Evolutionary conservation across 2,329 filamentous ascomycete genomes (phyloP).

Genomic region (Aspergillus pseudoviridinutans): DNA sequence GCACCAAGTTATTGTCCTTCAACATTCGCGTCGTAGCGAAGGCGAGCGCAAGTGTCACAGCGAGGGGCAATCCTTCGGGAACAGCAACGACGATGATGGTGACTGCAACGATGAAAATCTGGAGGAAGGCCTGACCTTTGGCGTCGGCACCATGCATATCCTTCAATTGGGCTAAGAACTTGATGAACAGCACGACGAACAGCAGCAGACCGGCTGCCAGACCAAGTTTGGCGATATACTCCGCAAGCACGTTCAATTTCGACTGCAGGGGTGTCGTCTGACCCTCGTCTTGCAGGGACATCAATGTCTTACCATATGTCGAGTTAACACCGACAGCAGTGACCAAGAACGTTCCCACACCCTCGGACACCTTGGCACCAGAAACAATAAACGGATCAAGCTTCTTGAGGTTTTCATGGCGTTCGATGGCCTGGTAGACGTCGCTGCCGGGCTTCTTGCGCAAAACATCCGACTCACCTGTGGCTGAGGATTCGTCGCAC

Average conservation of each 20-base stretch:
- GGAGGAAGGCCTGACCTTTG: conserved; percentile 56
- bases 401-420: conserved; percentile 58
- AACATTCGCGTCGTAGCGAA: conserved; percentile 62
- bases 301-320: conserved; percentile 71
- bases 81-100: conserved; percentile 59
- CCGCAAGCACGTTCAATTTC: conserved; percentile 72
- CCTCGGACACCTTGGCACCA: conserved; percentile 72
- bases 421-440: conserved; percentile 60
- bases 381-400: conserved; percentile 78
- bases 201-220: conserved; percentile 67
- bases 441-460: conserved; percentile 64
- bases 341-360: conserved; percentile 71
- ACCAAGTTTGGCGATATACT: conserved; percentile 74
- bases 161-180: conserved; percentile 64
- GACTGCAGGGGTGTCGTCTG: conserved; percentile 75
- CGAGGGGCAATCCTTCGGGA: conserved; percentile 58
- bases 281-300: conserved; percentile 71
- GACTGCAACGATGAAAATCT: conserved; percentile 56
- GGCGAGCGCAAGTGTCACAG: conserved; percentile 59
- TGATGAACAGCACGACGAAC: conserved; percentile 76
- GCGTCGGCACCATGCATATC: conserved; percentile 45
- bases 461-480: conserved; percentile 70
- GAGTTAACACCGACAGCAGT: conserved; percentile 71
- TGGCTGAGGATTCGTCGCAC: conserved; percentile 71
- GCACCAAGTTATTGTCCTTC: conserved; percentile 60